Base-by-base conservation (phyloP, 2,329 filamentous ascomycete genomes). In the Colletotrichum tropicale region DNA sequence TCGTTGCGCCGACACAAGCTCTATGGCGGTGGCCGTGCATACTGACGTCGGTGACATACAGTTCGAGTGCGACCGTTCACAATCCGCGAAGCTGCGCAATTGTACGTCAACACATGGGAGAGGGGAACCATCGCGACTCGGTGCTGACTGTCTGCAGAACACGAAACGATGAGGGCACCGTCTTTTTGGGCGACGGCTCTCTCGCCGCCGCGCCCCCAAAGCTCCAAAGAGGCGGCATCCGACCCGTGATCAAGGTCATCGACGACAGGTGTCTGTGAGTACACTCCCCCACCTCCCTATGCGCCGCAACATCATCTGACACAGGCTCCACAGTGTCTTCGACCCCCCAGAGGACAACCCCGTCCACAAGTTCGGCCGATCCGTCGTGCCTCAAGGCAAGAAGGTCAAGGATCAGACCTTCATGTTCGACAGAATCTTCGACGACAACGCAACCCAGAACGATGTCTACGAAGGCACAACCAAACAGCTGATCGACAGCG, bases 401-500 rank as follows among this genome's bases (percentile, higher is more conserved):
- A 94, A 96, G 80, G 95, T 97, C 81, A 99, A 99, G 84, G 98
- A 99, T 83, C 96, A 98, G 84, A 97, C 97, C 6, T 99, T 99
- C 81, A 96, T 94, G 67, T 99, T 99, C 86, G 97, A 99, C 85
- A 91, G 95, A 72, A 95, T 99, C 78, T 98, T 99, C 85, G 97
- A 99, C 89, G 96, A 98, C 75, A 98, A 96, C 83, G 95, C 95
- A 21, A 93, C 93, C 8, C 97, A 99, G 82, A 93, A 91, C 74
- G 97, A 99, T 82, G 95, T 99, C 2, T 99, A 98, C 88, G 97
- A 98, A 84, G 91, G 95, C 16, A 98, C 97, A 1, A 98, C 96
- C 3, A 94, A 94, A 84, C 92, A 88, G 71, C 91, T 99, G n/a
- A 91, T 99, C 76, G 96, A 98, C 83, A 98, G 94, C 82, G 96